These are phyloP conservation scores for Alternaria alternata DNA, from an alignment of 2,329 filamentous ascomycete species.

Conservation along the genomic window DNA sequence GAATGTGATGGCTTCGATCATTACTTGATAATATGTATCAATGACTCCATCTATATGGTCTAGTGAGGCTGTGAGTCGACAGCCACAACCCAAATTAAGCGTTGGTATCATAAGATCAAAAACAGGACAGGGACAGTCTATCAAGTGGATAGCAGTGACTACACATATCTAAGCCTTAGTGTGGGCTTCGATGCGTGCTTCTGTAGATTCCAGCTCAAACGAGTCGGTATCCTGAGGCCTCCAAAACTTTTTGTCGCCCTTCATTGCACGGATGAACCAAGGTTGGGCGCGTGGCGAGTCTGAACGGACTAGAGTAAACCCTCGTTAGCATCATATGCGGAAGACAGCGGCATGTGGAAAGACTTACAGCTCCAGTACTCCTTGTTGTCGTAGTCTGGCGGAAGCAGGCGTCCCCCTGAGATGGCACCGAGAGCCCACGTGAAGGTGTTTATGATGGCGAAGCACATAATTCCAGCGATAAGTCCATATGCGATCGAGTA, in stretches of 20 bases:
- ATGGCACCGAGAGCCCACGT: constrained; percentile 58
- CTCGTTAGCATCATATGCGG: constrained; percentile 9
- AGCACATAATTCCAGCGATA: constrained; percentile 79
- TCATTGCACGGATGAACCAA: constrained; percentile 36
- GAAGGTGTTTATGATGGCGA: constrained; percentile 75
- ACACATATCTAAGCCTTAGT: constrained; percentile 7
- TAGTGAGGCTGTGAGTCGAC: not conserved
- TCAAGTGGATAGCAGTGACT: not conserved
- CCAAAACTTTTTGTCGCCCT: constrained; percentile 37
- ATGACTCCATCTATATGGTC: not conserved
- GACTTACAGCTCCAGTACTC: constrained; percentile 42
- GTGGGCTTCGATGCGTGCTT: constrained; percentile 5
- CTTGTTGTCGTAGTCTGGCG: constrained; percentile 39
- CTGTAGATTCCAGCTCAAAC: constrained; percentile 33
- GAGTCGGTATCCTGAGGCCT: constrained; percentile 27
- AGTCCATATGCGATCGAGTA: constrained; percentile 89
- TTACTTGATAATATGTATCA: not conserved
- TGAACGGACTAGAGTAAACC: constrained; percentile 20
- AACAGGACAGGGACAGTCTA: not conserved
- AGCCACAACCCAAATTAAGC: not conserved
- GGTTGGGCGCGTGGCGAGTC: constrained; percentile 36
- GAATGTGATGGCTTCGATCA: not conserved
- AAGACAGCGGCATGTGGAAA: not conserved
- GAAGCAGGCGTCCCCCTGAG: constrained; percentile 27
- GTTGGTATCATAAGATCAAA: not conserved